Base-by-base conservation (phyloP, 2,329 filamentous ascomycete genomes). In the Penicillium sclerotigenum region DNA sequence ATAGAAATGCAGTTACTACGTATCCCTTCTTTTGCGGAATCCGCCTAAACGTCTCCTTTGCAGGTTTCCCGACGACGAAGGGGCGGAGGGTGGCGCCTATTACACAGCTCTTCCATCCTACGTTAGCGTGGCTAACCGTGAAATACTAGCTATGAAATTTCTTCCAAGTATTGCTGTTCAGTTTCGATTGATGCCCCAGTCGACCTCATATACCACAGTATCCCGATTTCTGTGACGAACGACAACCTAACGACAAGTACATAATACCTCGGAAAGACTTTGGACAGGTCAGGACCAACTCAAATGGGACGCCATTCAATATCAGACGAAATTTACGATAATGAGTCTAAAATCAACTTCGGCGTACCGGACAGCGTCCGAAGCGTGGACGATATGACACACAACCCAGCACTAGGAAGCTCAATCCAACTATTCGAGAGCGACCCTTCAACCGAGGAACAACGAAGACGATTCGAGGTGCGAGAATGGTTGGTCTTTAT, bases 401-500 rank as follows among this genome's bases (percentile, higher is more conserved):
- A 51, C 2, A 37, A 59, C 31, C 56, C 54, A 26, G 57, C 61
- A 7, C 48, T 59, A 13, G 61, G 62, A 6, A 66, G 64, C 18
- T 54, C 59, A 18, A 37, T 63, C 8, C 61, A 66, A 24, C 48
- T 67, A 14, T 64, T 63, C n/a, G 62, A 66, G 14, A 49, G 46
- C 5, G 59, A 62, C 9, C 31, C 42, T 3, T 46, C 55, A 16
- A 4, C 50, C 8, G 61, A 64, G 14, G 53, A 56, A n/a, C 49
- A 56, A 26, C 50, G 59, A 54, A 78, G 77, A 75, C 73, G 65
- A 38, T 72, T 76, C 1, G 68, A 70, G 9, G 69, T 70, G 43
- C 68, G 71, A 53, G 73, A 79, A 59, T 76, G 70, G 65, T 63
- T 76, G 18, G 68, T 79, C 26, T 70, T 80, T 59, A 61, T 71